Evolutionary conservation across 2,329 filamentous ascomycete species (phyloP), one percentile per base, ranked within the genome.

Genomic region (Cladophialophora psammophila): DNA sequence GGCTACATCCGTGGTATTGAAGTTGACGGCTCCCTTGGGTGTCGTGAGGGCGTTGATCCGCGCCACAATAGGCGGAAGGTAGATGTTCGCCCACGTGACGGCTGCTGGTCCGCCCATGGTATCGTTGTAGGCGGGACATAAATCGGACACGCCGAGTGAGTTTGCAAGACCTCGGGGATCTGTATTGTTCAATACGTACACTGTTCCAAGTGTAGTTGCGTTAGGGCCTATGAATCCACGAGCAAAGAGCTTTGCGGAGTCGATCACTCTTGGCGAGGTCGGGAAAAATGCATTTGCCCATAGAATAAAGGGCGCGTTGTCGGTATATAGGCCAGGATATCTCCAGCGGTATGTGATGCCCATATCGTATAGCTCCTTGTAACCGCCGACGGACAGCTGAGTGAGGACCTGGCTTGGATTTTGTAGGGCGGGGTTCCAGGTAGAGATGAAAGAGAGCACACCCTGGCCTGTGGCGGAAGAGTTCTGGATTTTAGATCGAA

Each of bases 181-280:
- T 50, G 81, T 85, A 1, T 82, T 80, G 13, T 88, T 88, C 45
- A 91, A 81, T 0, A 85, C 84, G 63, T 88, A 82, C 20, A 91
- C 82, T 3, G 81, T 84, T 10, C 86, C 87, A 0, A 84, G 77
- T 2, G 81, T 78, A 0, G 82, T 82, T 4, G 86, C 82, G 52
- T 85, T 83, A 26, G 83, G 81, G 0, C 88, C 88, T 0, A 90
- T 75, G 73, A 86, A 90, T 7, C 88, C 88, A 36, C 83, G 83
- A 1, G 87, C 80, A 69, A 90, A 91, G 54, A 87, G 81, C 60
- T 85, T 80, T 1, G 87, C 87, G 1, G 87, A 88, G 74, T 90
- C 86, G 10, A 90, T 78, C 0, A 89, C 87, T 5, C 87, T 83
- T 5, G 86, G 84, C 75, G 90, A 90, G 71, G 88, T 48, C 6